Evolutionary conservation across 2,329 filamentous ascomycete genomes (phyloP).

Genomic region (Alternaria gansuensis): DNA sequence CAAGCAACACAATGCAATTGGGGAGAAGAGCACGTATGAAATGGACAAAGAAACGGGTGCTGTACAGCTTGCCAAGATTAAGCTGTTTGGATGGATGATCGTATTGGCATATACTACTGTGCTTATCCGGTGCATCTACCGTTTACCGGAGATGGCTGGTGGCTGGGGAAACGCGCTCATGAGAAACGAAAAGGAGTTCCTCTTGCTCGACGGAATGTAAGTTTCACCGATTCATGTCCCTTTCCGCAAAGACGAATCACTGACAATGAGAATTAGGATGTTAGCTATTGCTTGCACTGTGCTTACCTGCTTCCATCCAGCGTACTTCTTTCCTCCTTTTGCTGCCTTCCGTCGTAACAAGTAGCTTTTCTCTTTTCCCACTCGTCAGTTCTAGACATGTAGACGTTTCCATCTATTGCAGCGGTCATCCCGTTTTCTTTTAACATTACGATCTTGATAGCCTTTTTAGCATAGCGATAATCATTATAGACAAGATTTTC

Average conservation of each 20-base stretch:
- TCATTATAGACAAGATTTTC: slow-evolving; percentile 1
- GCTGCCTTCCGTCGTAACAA: slow-evolving; percentile 35
- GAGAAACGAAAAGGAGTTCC: slow-evolving; percentile 58
- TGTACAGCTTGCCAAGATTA: slow-evolving; percentile 29
- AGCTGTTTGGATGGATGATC: slow-evolving; percentile 41
- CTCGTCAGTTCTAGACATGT: slow-evolving; percentile 6
- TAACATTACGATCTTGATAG: background rate
- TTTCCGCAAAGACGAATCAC: background rate
- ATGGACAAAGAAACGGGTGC: slow-evolving; percentile 35
- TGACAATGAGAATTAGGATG: slow-evolving; percentile 33
- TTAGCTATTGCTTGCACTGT: slow-evolving; percentile 38
- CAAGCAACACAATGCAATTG: slow-evolving; percentile 12
- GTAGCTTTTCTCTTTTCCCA: background rate
- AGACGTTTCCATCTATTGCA: background rate
- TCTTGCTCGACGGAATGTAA: slow-evolving; percentile 58
- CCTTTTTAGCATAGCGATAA: slow-evolving; percentile 15
- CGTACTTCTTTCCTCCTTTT: slow-evolving; percentile 42
- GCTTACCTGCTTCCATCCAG: slow-evolving; percentile 40
- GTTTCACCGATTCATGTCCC: background rate
- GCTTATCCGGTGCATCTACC: slow-evolving; percentile 58
- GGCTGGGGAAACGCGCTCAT: slow-evolving; percentile 57
- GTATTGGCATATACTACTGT: slow-evolving; percentile 55
- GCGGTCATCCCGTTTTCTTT: background rate
- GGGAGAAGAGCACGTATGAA: slow-evolving; percentile 39
- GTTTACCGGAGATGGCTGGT: slow-evolving; percentile 57